These are phyloP conservation scores for Erucastrum elatum DNA, from an alignment of 345 rosid genomes.

Conservation along the genomic window DNA sequence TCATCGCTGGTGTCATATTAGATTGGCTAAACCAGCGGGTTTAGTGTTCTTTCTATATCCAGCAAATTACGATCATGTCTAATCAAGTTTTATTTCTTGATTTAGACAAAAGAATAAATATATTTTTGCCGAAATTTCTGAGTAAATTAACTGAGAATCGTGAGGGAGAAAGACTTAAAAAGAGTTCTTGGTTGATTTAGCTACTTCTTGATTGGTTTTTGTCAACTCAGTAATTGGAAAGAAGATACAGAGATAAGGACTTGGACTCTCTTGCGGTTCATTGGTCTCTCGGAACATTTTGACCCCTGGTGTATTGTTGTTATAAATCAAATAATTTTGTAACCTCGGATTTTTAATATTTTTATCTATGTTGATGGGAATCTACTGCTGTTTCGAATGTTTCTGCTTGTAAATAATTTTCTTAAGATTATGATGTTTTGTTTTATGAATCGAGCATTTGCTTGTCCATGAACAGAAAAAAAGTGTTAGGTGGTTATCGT, in stretches of 20 bases:
- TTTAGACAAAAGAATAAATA: slow-evolving; percentile 12
- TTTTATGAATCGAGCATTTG: neutral
- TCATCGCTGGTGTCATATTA: slow-evolving; percentile 57
- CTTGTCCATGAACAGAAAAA: neutral
- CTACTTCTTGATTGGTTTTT: slow-evolving; percentile 10
- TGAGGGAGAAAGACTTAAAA: neutral
- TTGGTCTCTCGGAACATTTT: slow-evolving; percentile 18
- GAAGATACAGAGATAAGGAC: neutral
- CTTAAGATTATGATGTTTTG: neutral
- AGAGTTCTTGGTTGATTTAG: slow-evolving; percentile 13
- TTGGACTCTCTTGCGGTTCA: slow-evolving; percentile 7
- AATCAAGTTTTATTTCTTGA: slow-evolving; percentile 15
- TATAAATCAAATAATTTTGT: slow-evolving; percentile 17
- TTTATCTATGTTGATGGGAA: neutral
- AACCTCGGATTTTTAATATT: neutral
- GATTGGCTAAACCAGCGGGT: slow-evolving; percentile 69
- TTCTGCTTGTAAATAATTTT: neutral
- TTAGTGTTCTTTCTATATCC: slow-evolving; percentile 15
- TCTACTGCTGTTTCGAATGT: neutral
- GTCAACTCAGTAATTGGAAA: neutral
- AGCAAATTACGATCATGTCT: neutral
- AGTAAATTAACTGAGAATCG: neutral
- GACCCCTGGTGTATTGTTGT: neutral
- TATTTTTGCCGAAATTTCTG: neutral
- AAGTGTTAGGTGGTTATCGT: neutral